phyloP scores from a whole-genome alignment of 2,329 filamentous ascomycete genomes.

The Cladosporium velox region DNA sequence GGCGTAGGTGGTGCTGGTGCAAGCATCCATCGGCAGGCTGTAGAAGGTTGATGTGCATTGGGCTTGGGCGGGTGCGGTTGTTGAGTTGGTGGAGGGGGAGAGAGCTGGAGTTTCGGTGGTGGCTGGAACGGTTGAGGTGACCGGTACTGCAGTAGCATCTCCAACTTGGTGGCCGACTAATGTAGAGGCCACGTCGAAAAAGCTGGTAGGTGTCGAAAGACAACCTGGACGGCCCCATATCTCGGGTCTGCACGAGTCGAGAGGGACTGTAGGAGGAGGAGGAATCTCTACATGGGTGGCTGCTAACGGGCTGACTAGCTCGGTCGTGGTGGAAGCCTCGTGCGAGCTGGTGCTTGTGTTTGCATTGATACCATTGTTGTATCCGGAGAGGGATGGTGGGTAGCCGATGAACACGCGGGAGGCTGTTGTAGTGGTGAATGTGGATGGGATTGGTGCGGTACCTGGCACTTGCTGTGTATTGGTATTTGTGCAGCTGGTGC shows the following conservation, averaged over 20 bases:
- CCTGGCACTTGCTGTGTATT: background rate
- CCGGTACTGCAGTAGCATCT: background rate
- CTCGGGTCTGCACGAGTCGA: background rate
- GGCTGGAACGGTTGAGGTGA: background rate
- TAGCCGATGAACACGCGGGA: background rate
- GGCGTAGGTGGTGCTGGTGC: slow-evolving; percentile 6
- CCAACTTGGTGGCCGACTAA: background rate
- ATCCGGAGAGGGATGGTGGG: background rate
- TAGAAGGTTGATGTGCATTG: slow-evolving; percentile 9
- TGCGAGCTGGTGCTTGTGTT: background rate
- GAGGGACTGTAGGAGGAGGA: background rate
- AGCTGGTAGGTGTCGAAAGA: background rate
- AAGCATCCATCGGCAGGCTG: background rate
- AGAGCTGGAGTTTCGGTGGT: background rate
- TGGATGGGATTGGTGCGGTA: background rate
- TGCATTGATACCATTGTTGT: background rate
- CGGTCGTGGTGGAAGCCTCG: background rate
- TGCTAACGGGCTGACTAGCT: background rate
- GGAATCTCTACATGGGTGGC: background rate
- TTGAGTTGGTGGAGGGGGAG: background rate
- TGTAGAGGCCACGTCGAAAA: background rate
- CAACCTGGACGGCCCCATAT: background rate
- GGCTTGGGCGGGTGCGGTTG: background rate
- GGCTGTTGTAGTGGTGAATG: background rate
- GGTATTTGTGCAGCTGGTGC: background rate